Conservation (phyloP, 2,329 filamentous ascomycete species). For the Trichoderma sp. region DNA sequence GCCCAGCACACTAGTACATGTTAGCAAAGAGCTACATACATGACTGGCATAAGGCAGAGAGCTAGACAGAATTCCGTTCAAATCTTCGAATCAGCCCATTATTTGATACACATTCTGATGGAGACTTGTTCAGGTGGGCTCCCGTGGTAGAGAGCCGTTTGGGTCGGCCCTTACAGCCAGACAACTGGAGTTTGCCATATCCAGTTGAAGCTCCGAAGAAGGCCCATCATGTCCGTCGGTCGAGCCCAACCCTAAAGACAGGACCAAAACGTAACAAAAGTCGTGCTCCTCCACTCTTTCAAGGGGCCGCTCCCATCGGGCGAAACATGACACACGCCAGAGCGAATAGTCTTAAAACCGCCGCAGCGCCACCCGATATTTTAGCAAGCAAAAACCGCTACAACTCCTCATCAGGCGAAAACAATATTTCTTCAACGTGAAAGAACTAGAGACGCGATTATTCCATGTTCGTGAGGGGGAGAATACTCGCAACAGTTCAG, state of each 20-base stretch:
- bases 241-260: neutral
- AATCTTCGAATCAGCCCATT: neutral
- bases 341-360: neutral
- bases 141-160: neutral
- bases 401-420: neutral
- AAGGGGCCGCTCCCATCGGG: neutral
- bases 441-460: neutral
- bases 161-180: neutral
- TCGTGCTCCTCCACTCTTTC: neutral
- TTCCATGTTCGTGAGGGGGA: neutral
- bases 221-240: neutral
- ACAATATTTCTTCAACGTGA: neutral
- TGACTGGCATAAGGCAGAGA: neutral
- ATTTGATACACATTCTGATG: neutral
- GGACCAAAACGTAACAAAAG: neutral
- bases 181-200: neutral
- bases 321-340: slow-evolving; percentile 8
- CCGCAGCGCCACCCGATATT: neutral
- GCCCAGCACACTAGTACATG: neutral
- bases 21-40: neutral
- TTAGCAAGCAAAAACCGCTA: neutral
- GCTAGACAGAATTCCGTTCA: neutral
- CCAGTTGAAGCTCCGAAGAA: neutral
- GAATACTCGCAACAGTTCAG: neutral
- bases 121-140: neutral